phyloP scores from a whole-genome alignment of 2,329 filamentous ascomycete species.

The Venturia pyrina region DNA sequence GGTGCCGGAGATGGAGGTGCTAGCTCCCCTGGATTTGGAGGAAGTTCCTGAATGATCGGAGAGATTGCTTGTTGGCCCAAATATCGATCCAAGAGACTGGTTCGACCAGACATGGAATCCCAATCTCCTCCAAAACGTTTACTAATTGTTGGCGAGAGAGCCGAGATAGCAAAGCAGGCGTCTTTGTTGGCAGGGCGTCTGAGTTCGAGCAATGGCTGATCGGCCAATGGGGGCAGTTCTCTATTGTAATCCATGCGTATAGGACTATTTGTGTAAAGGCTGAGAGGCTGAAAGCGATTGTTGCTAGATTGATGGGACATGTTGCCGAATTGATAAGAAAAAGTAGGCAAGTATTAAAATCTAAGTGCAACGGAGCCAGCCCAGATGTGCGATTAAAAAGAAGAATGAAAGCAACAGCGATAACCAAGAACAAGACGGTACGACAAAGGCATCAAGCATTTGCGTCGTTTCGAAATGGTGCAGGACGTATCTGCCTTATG shows the following conservation, averaged over 20 bases:
- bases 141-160: neutral
- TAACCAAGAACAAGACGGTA: no score
- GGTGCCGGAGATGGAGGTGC: no score
- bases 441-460: no score
- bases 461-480: no score
- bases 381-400: no score
- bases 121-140: constrained; percentile 7
- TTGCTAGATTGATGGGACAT: neutral
- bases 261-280: neutral
- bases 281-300: neutral
- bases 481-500: no score
- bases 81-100: constrained; percentile 5
- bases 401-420: no score
- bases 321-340: no score
- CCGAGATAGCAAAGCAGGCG: neutral
- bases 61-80: neutral
- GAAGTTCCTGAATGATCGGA: no score
- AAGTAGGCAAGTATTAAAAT: no score
- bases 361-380: no score
- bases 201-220: neutral
- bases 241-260: neutral
- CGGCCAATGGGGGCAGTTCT: neutral
- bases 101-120: neutral
- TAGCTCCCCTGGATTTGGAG: no score
- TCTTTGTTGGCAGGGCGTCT: constrained; percentile 5